Evolutionary conservation across 1,284 basidiomycete genomes (phyloP), one percentile per base, ranked within the genome.

Genomic region (Microbotryum silenes-acaulis): DNA sequence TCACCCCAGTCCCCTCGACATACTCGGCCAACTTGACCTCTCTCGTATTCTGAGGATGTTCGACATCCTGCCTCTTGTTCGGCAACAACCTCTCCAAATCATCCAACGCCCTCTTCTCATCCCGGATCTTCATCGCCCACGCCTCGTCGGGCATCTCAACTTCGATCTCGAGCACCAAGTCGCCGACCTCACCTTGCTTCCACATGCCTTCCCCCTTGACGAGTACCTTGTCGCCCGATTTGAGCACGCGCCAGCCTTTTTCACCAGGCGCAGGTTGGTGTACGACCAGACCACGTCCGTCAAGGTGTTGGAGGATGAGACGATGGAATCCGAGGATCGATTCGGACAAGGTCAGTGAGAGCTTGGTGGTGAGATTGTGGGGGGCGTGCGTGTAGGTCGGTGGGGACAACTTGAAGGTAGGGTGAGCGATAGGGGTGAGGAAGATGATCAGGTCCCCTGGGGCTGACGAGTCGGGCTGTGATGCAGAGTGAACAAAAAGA

Each of bases 271-370:
- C 23, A 10, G 85, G 85, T 64, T 83, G 86, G 2, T 82, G 77
- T 18, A 93, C 82, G 52, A 84, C 83, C 57, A 96, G 81, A 7
- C 91, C 90, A 18, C 89, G 83, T 3, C 91, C 91, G 73, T 97
- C 91, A 29, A 97, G 80, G 74, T 97, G 91, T 16, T 85, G 88
- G 60, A 96, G 77, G 21, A 93, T 77, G 65, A 94, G 85, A 23
- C 91, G 84, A 57, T 85, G 87, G 76, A 97, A 91, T 20, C 91
- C 91, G 52, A 93, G 81, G 12, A 97, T 80, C 3, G 91, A 88
- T 76, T 97, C 92, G 7, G 91, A 92, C n/a, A 96, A 79, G 1
- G 88, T 90, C 63, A 97, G 85, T 47, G 74, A 71, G 10, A 77
- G 67, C 14, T 71, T 71, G 3, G 72, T 71, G 20, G 62, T 56